phyloP scores from a whole-genome alignment of 140 eudicot species.

The Oenanthe javanica region DNA sequence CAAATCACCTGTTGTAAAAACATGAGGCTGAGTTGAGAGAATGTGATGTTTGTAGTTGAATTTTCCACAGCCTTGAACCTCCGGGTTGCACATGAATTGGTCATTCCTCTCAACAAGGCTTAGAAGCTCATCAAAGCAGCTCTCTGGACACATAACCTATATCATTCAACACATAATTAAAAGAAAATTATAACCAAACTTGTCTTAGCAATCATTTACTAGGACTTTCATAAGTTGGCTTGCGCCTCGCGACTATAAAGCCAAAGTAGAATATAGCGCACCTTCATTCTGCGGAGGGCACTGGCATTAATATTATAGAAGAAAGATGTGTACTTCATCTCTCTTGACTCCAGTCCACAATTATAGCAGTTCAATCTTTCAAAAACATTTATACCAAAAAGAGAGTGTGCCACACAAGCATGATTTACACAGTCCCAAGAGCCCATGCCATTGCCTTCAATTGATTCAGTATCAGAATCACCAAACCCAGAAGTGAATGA shows the following conservation, averaged over 20 bases:
- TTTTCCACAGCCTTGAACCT: slow-evolving; percentile 86
- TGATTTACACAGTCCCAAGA: slow-evolving; percentile 69
- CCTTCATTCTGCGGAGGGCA: slow-evolving; percentile 83
- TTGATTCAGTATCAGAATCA: slow-evolving; percentile 37
- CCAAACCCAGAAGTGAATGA: slow-evolving; percentile 45
- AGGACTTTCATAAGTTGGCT: background rate
- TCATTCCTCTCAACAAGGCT: slow-evolving; percentile 78
- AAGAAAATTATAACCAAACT: background rate
- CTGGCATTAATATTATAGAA: slow-evolving; percentile 91
- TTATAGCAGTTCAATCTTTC: slow-evolving; percentile 77
- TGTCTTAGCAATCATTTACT: no score
- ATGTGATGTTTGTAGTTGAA: slow-evolving; percentile 75
- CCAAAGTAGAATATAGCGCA: background rate
- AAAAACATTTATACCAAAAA: slow-evolving; percentile 86
- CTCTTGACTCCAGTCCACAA: slow-evolving; percentile 78
- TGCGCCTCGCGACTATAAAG: background rate
- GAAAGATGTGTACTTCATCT: slow-evolving; percentile 79
- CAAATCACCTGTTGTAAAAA: slow-evolving; percentile 68
- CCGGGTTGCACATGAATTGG: slow-evolving; percentile 84
- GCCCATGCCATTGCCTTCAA: slow-evolving; percentile 49
- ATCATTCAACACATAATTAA: slow-evolving; percentile 2
- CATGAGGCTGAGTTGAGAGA: slow-evolving; percentile 73
- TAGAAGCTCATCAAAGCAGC: slow-evolving; percentile 67
- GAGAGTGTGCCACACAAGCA: slow-evolving; percentile 71
- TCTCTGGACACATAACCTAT: slow-evolving; percentile 72